Evolutionary conservation across 441 rosid genomes (phyloP), one percentile per base, ranked within the genome.

Genomic region (Adansonia rubrostipa): DNA sequence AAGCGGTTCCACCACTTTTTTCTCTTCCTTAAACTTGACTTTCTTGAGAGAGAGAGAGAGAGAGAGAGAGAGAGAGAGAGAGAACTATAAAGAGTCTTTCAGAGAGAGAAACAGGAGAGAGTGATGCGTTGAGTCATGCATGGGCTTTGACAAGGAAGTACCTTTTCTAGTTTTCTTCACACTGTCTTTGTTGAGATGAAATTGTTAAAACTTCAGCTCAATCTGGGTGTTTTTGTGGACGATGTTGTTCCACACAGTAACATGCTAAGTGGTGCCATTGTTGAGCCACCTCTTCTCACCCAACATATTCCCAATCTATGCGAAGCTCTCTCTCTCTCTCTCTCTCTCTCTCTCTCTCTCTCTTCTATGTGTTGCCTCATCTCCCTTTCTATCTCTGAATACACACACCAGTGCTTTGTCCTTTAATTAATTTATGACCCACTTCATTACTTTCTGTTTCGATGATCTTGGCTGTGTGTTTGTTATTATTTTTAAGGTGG

Each of bases 81-180:
- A 24, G 28, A 24, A 24, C 28, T 48, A 51, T 6, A 2, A 36
- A 36, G 82, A 56, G 50, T 17, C 19, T 15, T 54, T 28, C 28
- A 63, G 63, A 63, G 77, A 36, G 40, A 36, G 40, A 36, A 36
- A 36, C 28, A 36, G 40, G 40, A 48, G 58, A 13, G 74, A 20
- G 22, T 61, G 78, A 13, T 48, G 76, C 20, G 64, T 69, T 45
- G 42, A 77, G 81, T 78, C 62, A 77, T 86, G 83, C 85, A 81
- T 80, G 71, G 74, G 72, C 81, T 83, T 84, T 79, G 84, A 82
- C 84, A 71, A 76, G 77, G 56, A 72, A 22, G 44, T 72, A 66
- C 56, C 79, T 24, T 24, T 24, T 24, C 28, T 24, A 24, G 28
- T 63, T 82, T 84, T 84, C 61, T 79, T 65, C 65, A 22, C 74